Conservation (phyloP, 495 filamentous ascomycete genomes). For the Penicillium mononematosum region DNA sequence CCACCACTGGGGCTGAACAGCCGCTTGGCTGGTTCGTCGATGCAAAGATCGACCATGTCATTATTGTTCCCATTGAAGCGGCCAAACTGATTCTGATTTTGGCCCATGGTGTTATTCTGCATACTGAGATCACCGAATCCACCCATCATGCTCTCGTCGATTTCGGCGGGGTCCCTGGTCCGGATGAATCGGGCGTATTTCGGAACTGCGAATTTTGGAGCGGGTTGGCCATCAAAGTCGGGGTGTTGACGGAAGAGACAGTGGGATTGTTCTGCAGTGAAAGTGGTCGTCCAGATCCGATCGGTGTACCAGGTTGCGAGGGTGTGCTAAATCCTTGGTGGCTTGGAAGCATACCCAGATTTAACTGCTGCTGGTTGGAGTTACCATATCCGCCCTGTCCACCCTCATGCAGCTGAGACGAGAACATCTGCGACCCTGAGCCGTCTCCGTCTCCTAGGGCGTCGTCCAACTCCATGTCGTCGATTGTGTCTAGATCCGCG, state of each 20-base stretch:
- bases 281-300: constrained; percentile 61
- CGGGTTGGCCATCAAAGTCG: constrained; percentile 71
- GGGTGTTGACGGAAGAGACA: constrained; percentile 96
- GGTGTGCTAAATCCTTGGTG: constrained; percentile 75
- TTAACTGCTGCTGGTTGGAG: constrained; percentile 68
- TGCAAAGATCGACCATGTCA: constrained; percentile 71
- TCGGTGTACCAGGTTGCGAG: constrained; percentile 84
- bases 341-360: constrained; percentile 65
- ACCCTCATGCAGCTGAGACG: constrained; percentile 51
- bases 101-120: constrained; percentile 58
- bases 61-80: constrained; percentile 45
- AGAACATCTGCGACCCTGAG: constrained; percentile 60
- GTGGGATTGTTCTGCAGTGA: constrained; percentile 89
- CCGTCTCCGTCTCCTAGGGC: constrained; percentile 62
- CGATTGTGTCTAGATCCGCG: constrained; percentile 79
- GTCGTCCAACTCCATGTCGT: constrained; percentile 98
- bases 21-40: constrained; percentile 93
- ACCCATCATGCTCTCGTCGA: constrained; percentile 59
- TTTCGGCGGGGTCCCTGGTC: constrained; percentile 70
- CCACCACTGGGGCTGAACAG: constrained; percentile 84
- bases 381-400: constrained; percentile 68
- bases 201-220: constrained; percentile 61
- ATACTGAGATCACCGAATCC: constrained; percentile 52
- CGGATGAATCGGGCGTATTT: constrained; percentile 71
- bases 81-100: constrained; percentile 51